Evolutionary conservation across 108 stramenopile genomes (phyloP), one percentile per base, ranked within the genome.

Genomic region (Cylindrotheca fusiformis): DNA sequence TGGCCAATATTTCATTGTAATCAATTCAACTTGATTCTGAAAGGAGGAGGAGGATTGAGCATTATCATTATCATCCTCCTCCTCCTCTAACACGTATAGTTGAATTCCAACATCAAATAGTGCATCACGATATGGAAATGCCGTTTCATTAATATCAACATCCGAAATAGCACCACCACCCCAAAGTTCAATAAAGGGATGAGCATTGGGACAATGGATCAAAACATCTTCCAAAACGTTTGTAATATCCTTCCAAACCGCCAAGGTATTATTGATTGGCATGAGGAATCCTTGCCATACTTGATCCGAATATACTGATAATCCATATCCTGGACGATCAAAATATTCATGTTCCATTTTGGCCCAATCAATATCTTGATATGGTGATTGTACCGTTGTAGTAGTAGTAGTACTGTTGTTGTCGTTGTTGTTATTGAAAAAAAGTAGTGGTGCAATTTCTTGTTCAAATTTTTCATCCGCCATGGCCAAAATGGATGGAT

Each of bases 71-170:
- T 21, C 60, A 6, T 45, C 18, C 6, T 61, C 4, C 21, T 4
- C 48, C 14, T 61, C 36, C 26, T 50, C 23, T 5, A n/a, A 8
- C 19, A 48, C 21, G 17, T 18, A 17, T 4, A 61, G 48, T 23
- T 31, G 44, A 8, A 61, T 24, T 8, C 60, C 60, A 6, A 61
- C 60, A 51, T 61, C 20, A 45, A 24, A 61, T 4, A 61, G 17
- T 8, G 60, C 60, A 48, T 23, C 23, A 18, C 60, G 60, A 51
- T 61, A 61, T 8, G 47, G 21, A 51, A 61, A 61, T 6, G 60
- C 46, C 48, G 56, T 57, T 17, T 57, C 56, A 18, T 32, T 57
- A 27, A 5, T 4, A 6, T 4, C 17, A 41, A 18, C n/a, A 32
- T 57, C 56, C 5, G 56, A 57, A 41, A 57, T 57, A 5, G 56